phyloP scores from a whole-genome alignment of 2,329 filamentous ascomycete species.

The Helminthosporium solani region DNA sequence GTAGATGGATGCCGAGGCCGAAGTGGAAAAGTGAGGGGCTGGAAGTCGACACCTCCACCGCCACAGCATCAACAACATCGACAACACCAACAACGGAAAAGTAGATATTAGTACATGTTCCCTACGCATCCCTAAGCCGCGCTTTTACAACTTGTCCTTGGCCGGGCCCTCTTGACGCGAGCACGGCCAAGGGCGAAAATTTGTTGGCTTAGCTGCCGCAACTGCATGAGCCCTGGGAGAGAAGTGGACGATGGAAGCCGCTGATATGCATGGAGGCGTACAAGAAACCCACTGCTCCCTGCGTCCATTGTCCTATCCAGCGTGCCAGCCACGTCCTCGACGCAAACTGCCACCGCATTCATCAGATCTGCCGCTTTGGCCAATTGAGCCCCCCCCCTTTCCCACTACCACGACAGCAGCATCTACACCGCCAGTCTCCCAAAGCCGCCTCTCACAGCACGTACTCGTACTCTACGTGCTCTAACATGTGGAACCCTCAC shows the following conservation, averaged over 20 bases:
- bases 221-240: slow-evolving; percentile 14
- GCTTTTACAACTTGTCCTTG: background rate
- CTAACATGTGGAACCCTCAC: background rate
- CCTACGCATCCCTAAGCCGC: too few species aligned
- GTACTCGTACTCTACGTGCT: background rate
- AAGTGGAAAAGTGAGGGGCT: slow-evolving; percentile 13
- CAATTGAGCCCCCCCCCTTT: slow-evolving; percentile 1
- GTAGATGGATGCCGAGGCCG: too few species aligned
- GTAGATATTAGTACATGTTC: too few species aligned
- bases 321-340: too few species aligned
- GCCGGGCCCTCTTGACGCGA: slow-evolving; percentile 13
- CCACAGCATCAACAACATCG: background rate
- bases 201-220: slow-evolving; percentile 23
- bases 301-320: too few species aligned
- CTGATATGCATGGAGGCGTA: too few species aligned
- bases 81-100: too few species aligned
- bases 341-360: too few species aligned
- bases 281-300: too few species aligned
- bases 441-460: slow-evolving; percentile 11
- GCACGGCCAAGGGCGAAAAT: slow-evolving; percentile 13
- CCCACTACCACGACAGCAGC: slow-evolving; percentile 9
- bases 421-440: slow-evolving; percentile 13
- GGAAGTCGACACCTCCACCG: slow-evolving; percentile 1
- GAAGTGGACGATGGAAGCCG: too few species aligned
- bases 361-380: too few species aligned